Percentiles rank a stretch among this genome's conserved stretches.
These are phyloP conservation scores for Suzukiozyma palmioleophila DNA, from an alignment of 1,139 yeast species.

Conservation along the genomic window DNA sequence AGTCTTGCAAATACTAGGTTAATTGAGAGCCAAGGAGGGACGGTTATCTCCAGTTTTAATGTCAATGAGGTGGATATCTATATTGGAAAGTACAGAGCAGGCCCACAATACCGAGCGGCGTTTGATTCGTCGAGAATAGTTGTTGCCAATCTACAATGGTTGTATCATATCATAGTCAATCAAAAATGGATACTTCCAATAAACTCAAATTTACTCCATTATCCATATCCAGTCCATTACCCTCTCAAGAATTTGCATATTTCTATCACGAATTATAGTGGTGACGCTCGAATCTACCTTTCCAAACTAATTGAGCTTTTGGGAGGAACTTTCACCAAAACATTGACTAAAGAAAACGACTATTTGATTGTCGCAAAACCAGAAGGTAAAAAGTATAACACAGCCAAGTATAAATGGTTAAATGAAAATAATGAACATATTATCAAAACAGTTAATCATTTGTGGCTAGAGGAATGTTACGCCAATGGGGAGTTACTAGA, in stretches of 20 bases:
- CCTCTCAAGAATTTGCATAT: conserved; percentile 50
- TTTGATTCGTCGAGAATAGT: conserved; percentile 22
- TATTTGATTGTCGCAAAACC: conserved; percentile 68
- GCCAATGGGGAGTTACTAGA: conserved; percentile 55
- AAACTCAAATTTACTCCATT: conserved; percentile 55
- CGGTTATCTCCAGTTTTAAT: conserved; percentile 15
- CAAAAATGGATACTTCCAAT: conserved; percentile 56
- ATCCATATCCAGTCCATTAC: conserved; percentile 56
- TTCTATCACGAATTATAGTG: conserved; percentile 76
- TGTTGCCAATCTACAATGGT: conserved; percentile 74
- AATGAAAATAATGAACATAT: conserved; percentile 24
- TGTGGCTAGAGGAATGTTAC: conserved; percentile 87
- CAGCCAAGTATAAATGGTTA: conserved; percentile 61
- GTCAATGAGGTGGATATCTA: conserved; percentile 47
- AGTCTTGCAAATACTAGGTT: conserved; percentile 21
- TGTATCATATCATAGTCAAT: conserved; percentile 58
- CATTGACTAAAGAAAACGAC: conserved; percentile 63
- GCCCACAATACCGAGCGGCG: conserved; percentile 39
- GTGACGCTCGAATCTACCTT: conserved; percentile 74
- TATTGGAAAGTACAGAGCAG: conserved; percentile 61
- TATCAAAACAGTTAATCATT: conserved; percentile 62
- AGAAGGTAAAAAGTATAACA: conserved; percentile 68
- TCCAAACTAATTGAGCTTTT: conserved; percentile 58
- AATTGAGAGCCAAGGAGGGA: conserved; percentile 32
- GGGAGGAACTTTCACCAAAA: conserved; percentile 77